Conservation (phyloP, 805 yeast genomes). For the Deakozyma indianensis region DNA sequence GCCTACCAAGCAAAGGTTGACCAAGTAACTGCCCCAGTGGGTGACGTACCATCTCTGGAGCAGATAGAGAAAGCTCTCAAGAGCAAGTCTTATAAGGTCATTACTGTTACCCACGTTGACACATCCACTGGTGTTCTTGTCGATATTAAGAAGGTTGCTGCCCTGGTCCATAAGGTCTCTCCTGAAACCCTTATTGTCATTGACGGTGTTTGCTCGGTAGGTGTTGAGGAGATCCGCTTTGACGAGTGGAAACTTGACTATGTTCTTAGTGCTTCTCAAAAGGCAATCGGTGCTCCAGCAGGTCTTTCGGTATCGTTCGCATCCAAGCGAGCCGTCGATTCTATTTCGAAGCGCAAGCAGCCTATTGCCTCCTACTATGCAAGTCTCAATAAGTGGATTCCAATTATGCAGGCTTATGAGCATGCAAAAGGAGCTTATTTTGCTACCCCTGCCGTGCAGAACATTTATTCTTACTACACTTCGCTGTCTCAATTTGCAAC, state of each 20-base stretch:
- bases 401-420: slow-evolving; percentile 80
- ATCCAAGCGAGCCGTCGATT: slow-evolving; percentile 62
- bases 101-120: slow-evolving; percentile 90
- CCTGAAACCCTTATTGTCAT: slow-evolving; percentile 78
- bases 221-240: slow-evolving; percentile 73
- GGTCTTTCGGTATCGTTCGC: slow-evolving; percentile 73
- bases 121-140: slow-evolving; percentile 90
- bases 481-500: slow-evolving; percentile 54
- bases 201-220: slow-evolving; percentile 93
- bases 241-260: slow-evolving; percentile 84
- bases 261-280: slow-evolving; percentile 85
- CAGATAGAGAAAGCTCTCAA: slow-evolving; percentile 42
- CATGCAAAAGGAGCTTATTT: slow-evolving; percentile 67
- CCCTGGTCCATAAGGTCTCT: slow-evolving; percentile 42
- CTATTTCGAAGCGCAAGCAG: slow-evolving; percentile 34
- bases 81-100: slow-evolving; percentile 39
- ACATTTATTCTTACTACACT: slow-evolving; percentile 64
- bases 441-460: slow-evolving; percentile 94
- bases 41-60: slow-evolving; percentile 48
- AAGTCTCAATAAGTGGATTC: slow-evolving; percentile 71
- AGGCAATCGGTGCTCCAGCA: slow-evolving; percentile 89
- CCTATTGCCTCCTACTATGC: slow-evolving; percentile 43
- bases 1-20: slow-evolving; percentile 70
- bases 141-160: slow-evolving; percentile 50
- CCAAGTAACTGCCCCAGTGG: slow-evolving; percentile 55